Evolutionary conservation across 495 filamentous ascomycete genomes (phyloP), one percentile per base, ranked within the genome.

Genomic region (Aspergillus sparsus): DNA sequence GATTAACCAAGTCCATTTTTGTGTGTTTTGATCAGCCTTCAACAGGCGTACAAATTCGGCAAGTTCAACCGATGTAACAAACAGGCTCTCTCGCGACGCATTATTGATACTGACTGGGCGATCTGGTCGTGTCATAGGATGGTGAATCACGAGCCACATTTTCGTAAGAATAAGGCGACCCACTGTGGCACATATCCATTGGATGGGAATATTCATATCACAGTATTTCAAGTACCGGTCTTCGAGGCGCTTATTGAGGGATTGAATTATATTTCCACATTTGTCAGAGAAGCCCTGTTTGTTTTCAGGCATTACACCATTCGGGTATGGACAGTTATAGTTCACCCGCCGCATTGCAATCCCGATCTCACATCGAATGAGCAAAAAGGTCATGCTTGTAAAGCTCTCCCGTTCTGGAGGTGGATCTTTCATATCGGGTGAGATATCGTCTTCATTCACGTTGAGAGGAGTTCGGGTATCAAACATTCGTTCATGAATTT

Each of bases 1-100:
- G 73, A 91, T 92, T 8, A 92, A 80, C 92, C 92, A 96, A 27
- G 83, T 80, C 85, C 88, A 96, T 54, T 86, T 82, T 53, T 82
- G 79, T 4, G 82, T 83, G 9, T 82, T 75, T 7, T 80, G 71
- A 60, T 88, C 85, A 10, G 76, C 82, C 61, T 86, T 83, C 11
- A 93, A 71, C 10, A 85, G 66, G 27, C 82, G 72, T n/a, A 80
- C 81, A 62, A 89, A 89, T 67, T 96, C 91, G 59, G 93, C 83
- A 16, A 89, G 81, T 60, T 94, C 89, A 15, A 93, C 83, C 3
- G 86, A 85, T 0, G 87, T 86, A 49, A 88, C 77, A 64, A 96
- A 91, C 2, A 96, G 73, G 18, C 85, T 86, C 55, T 91, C 86
- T 52, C 83, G 85, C n/a, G 83, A 84, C 27, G 84, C 83, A 46